Evolutionary conservation across 2,329 filamentous ascomycete species (phyloP).

Genomic region (Paraphoma sp.): DNA sequence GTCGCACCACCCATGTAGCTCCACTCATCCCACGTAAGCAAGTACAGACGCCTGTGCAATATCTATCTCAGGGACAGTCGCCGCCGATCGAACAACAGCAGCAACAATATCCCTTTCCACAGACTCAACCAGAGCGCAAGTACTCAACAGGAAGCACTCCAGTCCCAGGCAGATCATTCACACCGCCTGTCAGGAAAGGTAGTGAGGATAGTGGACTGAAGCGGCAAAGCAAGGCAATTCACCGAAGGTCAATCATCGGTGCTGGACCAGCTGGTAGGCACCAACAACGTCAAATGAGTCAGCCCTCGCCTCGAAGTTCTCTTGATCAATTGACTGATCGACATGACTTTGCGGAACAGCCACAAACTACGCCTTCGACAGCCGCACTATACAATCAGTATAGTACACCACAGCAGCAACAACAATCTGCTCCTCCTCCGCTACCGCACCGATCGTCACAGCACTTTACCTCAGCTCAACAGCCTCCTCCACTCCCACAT

Average conservation of each 20-base stretch:
- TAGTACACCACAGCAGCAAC: neutral
- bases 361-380: neutral
- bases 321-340: conserved; percentile 5
- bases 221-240: conserved; percentile 10
- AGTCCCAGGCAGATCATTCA: neutral
- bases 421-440: neutral
- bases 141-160: conserved; percentile 1
- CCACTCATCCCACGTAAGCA: neutral
- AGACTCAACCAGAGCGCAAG: neutral
- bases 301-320: neutral
- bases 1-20: neutral
- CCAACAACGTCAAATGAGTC: conserved; percentile 16
- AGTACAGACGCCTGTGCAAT: neutral
- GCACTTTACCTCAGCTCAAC: neutral
- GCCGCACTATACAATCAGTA: neutral
- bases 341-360: conserved; percentile 6
- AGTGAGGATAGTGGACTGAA: conserved; percentile 12
- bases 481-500: neutral
- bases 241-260: conserved; percentile 8
- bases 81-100: conserved; percentile 1
- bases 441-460: neutral
- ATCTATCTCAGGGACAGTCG: neutral
- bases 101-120: conserved; percentile 3
- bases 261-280: conserved; percentile 10
- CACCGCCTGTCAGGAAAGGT: conserved; percentile 4